Conservation (phyloP, 2,329 filamentous ascomycete species). For the Phyllosticta citrichinensis region DNA sequence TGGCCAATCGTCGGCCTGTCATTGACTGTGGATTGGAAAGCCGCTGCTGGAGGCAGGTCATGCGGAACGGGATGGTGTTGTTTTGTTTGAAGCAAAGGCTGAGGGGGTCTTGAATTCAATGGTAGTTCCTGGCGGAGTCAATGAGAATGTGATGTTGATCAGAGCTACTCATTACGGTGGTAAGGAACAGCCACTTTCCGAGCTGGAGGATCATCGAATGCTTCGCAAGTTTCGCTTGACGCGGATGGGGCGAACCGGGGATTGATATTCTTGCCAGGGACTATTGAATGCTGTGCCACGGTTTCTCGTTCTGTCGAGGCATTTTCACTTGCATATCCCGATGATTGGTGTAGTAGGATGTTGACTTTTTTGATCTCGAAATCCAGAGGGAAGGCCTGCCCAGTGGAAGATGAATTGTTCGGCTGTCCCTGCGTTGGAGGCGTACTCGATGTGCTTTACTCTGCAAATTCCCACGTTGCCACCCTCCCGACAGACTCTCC, state of each 20-base stretch:
- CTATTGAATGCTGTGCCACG: neutral
- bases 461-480: constrained; percentile 57
- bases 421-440: neutral
- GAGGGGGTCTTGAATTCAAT: neutral
- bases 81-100: neutral
- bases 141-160: neutral
- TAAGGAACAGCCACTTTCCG: neutral
- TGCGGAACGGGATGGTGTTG: neutral
- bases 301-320: neutral
- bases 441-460: neutral
- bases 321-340: neutral
- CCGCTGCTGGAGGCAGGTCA: neutral
- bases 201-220: neutral
- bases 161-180: neutral
- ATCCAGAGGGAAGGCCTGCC: too few species aligned
- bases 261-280: neutral
- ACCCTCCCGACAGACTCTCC: constrained; percentile 72
- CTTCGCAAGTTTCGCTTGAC: neutral
- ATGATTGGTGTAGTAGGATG: neutral
- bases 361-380: too few species aligned
- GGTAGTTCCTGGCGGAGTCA: neutral
- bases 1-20: neutral
- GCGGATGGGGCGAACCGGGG: neutral
- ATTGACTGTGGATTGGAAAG: neutral
- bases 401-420: neutral